phyloP scores from a whole-genome alignment of 768 basidiomycete species.

The Tricholoma hemisulphureum region DNA sequence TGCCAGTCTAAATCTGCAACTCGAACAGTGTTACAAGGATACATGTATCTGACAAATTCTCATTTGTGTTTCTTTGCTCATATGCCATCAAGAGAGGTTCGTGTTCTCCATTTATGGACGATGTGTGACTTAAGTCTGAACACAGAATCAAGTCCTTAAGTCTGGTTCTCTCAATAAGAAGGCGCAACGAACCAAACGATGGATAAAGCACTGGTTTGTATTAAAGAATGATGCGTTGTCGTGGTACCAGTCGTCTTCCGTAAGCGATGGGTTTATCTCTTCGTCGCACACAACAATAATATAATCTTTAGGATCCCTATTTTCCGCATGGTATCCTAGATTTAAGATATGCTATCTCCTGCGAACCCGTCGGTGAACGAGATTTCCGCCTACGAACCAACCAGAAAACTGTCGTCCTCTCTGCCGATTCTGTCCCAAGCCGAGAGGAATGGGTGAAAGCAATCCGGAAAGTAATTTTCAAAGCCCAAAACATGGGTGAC shows the following conservation, averaged over 20 bases:
- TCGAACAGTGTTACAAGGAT: conserved; percentile 88
- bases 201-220: conserved; percentile 95
- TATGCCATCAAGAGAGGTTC: conserved; percentile 85
- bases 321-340: conserved; percentile 97
- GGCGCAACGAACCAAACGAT: conserved; percentile 83
- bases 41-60: conserved; percentile 93
- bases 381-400: conserved; percentile 84
- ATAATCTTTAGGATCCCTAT: conserved; percentile 77
- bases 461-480: conserved; percentile 91
- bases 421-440: conserved; percentile 78
- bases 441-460: conserved; percentile 96
- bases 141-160: conserved; percentile 87
- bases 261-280: conserved; percentile 30
- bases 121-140: conserved; percentile 4
- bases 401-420: conserved; percentile 68
- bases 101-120: conserved; percentile 12
- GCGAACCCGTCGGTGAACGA: conserved; percentile 75
- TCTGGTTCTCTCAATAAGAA: conserved; percentile 89
- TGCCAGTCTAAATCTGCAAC: conserved; percentile 4
- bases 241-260: conserved; percentile 95
- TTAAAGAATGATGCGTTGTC: conserved; percentile 94
- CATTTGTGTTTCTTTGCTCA: conserved; percentile 97
- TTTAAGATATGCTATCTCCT: conserved; percentile 87
- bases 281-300: conserved; percentile 14
- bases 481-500: conserved; percentile 94